Base-by-base conservation (phyloP, 495 filamentous ascomycete species). In the Trichoderma orchidacearum region DNA sequence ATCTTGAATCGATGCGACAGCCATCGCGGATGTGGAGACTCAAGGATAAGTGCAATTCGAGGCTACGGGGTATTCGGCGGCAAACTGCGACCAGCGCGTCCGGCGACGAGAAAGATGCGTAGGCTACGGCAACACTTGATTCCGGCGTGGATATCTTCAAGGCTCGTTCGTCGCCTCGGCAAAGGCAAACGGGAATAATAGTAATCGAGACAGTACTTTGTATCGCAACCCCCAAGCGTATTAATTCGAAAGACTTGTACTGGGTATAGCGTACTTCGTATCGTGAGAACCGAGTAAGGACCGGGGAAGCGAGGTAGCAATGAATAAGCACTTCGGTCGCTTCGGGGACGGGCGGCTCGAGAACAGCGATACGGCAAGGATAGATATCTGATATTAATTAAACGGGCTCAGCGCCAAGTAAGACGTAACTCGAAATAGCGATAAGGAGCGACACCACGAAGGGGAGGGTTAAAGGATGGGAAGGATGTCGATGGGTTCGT, bases 1-100 rank as follows among this genome's bases (percentile, higher is more conserved):
- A 72, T 98, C 93, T 78, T 98, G 94, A 71, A 97, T 96, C 41
- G 89, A 90, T 17, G 70, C 54, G 63, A 79, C 70, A 48, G 75
- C 78, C 76, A 80, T 80, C 17, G 51, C 62, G 65, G 59, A 18
- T 34, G 7, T 55, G 17, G 30, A 12, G 13, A 28, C 17, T 54
- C 30, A 17, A 15, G 27, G 21, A 21, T 31, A 30, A n/a, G n/a
- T 34, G 41, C 56, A 2, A n/a, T n/a, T n/a, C 32, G 32, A n/a
- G 8, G n/a, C 9, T n/a, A 36, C 8, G 32, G 32, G 32, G 9
- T n/a, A n/a, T 36, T 36, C 50, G 61, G 35, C 32, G 32, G 9
- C 25, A 21, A 28, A 48, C 41, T 48, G 41, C 41, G 41, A 48
- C 51, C 51, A 18, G 28, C 51, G 51, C 28, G 28, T 53, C 30